phyloP scores from a whole-genome alignment of 371 early-diverging fungal genomes.

The Zychaea mexicana region DNA sequence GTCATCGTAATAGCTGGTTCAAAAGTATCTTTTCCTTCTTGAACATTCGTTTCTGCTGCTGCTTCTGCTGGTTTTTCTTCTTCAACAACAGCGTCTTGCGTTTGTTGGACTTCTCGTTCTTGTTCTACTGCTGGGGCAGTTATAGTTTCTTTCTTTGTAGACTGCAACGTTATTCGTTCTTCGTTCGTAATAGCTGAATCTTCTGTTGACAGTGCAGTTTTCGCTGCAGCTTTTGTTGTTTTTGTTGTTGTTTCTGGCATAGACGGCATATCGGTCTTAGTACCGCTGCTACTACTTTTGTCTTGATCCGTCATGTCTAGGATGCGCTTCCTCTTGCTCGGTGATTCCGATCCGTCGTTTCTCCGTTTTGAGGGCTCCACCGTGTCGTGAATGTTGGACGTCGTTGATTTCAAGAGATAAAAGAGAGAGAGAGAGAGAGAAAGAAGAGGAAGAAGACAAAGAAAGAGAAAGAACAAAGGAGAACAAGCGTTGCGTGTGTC shows the following conservation, averaged over 20 bases:
- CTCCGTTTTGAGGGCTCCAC: slow-evolving; percentile 5
- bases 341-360: slow-evolving; percentile 12
- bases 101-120: no score
- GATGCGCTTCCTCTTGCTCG: slow-evolving; percentile 9
- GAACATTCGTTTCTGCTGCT: no score
- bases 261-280: not conserved
- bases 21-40: no score
- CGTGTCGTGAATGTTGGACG: slow-evolving; percentile 4
- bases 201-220: no score
- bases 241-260: not conserved
- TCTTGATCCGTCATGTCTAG: not conserved
- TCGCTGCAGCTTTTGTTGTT: no score
- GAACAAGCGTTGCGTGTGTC: not conserved
- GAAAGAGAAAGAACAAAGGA: not conserved
- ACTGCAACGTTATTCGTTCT: no score
- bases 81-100: no score
- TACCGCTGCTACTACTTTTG: no score
- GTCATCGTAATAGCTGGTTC: not conserved
- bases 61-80: no score
- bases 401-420: not conserved
- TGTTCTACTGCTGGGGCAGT: no score
- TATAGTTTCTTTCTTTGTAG: no score
- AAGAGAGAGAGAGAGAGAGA: not conserved
- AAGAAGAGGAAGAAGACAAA: not conserved
- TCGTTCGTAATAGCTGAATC: no score